Conservation (phyloP, 176 grass and related monocot species). For the Bolboschoenus planiculmis region DNA sequence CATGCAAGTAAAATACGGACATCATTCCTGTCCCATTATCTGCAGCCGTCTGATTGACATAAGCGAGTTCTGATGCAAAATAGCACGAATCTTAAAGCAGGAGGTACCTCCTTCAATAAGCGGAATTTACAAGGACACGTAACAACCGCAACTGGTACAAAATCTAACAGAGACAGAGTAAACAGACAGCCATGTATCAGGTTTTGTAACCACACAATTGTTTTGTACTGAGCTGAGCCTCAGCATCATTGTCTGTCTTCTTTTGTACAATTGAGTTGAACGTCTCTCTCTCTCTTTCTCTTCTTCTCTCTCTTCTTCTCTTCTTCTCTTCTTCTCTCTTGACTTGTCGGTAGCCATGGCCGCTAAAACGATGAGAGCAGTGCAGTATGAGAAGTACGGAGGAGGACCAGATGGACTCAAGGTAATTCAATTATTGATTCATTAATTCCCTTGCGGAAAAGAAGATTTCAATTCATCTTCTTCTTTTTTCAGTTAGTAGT, state of each 20-base stretch:
- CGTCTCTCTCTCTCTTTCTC: background rate
- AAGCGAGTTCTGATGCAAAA: background rate
- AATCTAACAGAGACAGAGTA: too few species aligned
- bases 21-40: background rate
- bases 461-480: too few species aligned
- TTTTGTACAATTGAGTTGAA: background rate
- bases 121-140: too few species aligned
- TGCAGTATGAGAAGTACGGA: conserved; percentile 62
- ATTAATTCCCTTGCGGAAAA: too few species aligned
- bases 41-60: background rate
- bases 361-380: conserved; percentile 45
- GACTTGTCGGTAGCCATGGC: conserved; percentile 32
- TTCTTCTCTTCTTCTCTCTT: background rate
- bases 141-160: too few species aligned
- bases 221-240: background rate
- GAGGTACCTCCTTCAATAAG: background rate
- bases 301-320: background rate
- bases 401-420: conserved; percentile 50
- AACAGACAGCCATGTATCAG: background rate
- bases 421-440: conserved; percentile 18
- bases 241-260: background rate
- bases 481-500: too few species aligned
- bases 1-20: too few species aligned
- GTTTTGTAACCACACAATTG: conserved; percentile 13
- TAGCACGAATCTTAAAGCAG: background rate